These are phyloP conservation scores for Gossypium davidsonii DNA, from an alignment of 441 rosid species.

Conservation along the genomic window DNA sequence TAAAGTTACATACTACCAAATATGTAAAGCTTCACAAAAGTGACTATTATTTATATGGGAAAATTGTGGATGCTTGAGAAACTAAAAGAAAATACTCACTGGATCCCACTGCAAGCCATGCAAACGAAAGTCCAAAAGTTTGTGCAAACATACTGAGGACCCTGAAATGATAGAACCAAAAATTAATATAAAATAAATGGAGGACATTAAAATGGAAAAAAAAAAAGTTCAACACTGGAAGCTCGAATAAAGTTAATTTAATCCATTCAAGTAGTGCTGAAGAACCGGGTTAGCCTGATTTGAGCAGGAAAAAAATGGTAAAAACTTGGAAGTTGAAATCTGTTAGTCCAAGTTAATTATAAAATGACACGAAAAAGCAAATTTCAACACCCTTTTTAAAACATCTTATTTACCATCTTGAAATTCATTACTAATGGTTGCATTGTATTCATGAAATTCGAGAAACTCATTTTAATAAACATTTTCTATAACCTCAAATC, in stretches of 20 bases:
- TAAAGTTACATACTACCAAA: neutral
- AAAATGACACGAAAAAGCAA: neutral
- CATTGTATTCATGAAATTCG: neutral
- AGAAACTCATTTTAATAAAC: neutral
- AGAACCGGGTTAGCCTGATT: neutral
- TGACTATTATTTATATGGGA: neutral
- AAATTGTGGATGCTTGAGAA: neutral
- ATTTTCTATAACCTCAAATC: neutral
- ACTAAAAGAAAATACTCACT: slow-evolving; percentile 48
- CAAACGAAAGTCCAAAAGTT: slow-evolving; percentile 94
- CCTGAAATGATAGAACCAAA: slow-evolving; percentile 43
- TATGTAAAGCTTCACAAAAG: neutral
- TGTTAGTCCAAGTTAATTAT: neutral
- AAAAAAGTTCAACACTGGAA: neutral
- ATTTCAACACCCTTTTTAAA: neutral
- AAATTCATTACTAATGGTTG: neutral
- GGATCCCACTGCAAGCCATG: slow-evolving; percentile 89
- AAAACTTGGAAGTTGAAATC: neutral
- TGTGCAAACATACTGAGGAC: slow-evolving; percentile 93
- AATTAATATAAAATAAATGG: slow-evolving; percentile 6
- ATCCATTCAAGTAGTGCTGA: neutral
- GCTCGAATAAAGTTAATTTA: neutral
- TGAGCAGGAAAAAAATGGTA: neutral
- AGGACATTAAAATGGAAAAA: neutral
- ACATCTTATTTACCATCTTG: neutral